Evolutionary conservation across 805 yeast species (phyloP).

Genomic region (Yarrowia yakushimensis): DNA sequence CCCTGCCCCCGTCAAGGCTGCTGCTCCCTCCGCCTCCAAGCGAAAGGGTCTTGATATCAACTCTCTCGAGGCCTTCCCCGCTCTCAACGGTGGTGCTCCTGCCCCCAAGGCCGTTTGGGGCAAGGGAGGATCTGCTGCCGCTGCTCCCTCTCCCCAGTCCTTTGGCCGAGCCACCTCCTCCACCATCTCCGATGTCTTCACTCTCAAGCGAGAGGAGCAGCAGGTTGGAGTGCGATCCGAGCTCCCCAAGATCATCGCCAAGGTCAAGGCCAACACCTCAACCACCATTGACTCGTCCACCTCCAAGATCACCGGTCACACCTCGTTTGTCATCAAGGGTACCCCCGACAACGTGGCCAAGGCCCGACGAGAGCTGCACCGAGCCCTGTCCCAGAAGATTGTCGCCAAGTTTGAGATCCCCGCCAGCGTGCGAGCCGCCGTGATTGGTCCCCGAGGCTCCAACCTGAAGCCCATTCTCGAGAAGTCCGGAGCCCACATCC

Average conservation of each 20-base stretch:
- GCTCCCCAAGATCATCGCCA: slow-evolving; percentile 60
- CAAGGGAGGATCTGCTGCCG: slow-evolving; percentile 24
- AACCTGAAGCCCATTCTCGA: slow-evolving; percentile 75
- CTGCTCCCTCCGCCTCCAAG: slow-evolving; percentile 23
- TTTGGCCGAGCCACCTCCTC: slow-evolving; percentile 45
- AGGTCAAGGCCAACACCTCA: slow-evolving; percentile 55
- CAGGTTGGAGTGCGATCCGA: slow-evolving; percentile 58
- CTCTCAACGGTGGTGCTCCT: slow-evolving; percentile 26
- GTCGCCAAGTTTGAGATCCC: slow-evolving; percentile 63
- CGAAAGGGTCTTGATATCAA: slow-evolving; percentile 24
- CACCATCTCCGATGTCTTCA: slow-evolving; percentile 73
- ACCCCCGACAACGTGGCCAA: slow-evolving; percentile 56
- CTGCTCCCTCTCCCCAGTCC: slow-evolving; percentile 27
- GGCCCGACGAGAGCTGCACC: slow-evolving; percentile 74
- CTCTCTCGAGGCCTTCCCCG: slow-evolving; percentile 29
- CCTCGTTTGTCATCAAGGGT: slow-evolving; percentile 83
- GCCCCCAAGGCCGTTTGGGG: slow-evolving; percentile 29
- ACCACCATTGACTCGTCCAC: slow-evolving; percentile 81
- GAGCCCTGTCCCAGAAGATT: slow-evolving; percentile 73
- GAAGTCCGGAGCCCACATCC: slow-evolving; percentile 63
- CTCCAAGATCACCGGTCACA: slow-evolving; percentile 66
- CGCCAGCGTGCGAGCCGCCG: slow-evolving; percentile 65
- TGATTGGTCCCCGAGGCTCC: slow-evolving; percentile 86
- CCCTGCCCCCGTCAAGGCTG: slow-evolving; percentile 11
- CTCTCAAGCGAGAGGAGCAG: slow-evolving; percentile 67